Conservation (phyloP, 208 protist genomes). For the Acanthamoeba healyi region DNA sequence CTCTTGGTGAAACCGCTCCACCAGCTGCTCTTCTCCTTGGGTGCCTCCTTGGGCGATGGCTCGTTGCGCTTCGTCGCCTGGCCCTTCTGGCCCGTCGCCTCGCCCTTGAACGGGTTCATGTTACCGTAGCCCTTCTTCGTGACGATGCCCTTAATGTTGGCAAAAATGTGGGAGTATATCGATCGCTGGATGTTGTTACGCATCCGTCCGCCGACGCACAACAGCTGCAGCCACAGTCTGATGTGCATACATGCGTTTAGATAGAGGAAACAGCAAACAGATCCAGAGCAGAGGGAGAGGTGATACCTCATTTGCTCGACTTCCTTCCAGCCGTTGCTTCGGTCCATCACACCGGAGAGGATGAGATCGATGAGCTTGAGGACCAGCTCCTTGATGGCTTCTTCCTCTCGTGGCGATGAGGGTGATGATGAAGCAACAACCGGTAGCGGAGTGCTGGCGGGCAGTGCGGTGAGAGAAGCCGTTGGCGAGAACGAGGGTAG, state of each 20-base stretch:
- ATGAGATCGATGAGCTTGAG: constrained; percentile 59
- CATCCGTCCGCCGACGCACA: constrained; percentile 14
- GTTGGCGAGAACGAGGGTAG: constrained; percentile 22
- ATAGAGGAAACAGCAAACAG: background rate
- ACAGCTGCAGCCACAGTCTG: constrained; percentile 44
- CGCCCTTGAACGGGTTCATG: constrained; percentile 59
- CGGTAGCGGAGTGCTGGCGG: background rate
- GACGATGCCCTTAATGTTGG: constrained; percentile 36
- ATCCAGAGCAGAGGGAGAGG: background rate
- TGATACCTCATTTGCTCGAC: constrained; percentile 33
- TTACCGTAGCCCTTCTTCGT: constrained; percentile 34
- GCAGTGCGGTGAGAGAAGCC: background rate
- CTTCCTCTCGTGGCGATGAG: constrained; percentile 15
- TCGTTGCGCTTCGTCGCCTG: background rate
- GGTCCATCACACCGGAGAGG: constrained; percentile 31
- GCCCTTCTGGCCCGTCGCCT: background rate
- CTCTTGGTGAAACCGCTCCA: constrained; percentile 40
- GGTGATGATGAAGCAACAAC: constrained; percentile 13
- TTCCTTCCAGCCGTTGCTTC: constrained; percentile 62
- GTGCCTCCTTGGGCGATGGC: background rate
- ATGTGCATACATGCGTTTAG: too few species aligned
- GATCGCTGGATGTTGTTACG: constrained; percentile 48
- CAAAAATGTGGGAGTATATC: constrained; percentile 44
- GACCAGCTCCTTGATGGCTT: constrained; percentile 69
- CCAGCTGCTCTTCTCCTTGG: constrained; percentile 39